Conservation (phyloP, 2,329 filamentous ascomycete species). For the Monosporascus ibericus region DNA sequence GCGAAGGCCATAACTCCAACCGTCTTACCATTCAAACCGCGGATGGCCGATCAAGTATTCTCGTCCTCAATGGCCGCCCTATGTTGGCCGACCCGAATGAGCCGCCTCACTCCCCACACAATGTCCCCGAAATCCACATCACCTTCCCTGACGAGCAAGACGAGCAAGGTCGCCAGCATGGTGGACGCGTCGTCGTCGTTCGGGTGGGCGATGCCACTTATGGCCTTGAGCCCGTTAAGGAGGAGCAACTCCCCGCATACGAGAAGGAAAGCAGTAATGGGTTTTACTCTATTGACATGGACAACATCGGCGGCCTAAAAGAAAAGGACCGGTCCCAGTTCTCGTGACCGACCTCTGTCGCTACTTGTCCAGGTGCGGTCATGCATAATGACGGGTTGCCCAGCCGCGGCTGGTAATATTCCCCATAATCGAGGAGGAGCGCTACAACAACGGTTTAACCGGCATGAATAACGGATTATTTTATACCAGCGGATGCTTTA, state of each 20-base stretch:
- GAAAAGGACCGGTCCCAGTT: slow-evolving; percentile 63
- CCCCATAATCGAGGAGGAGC: not conserved
- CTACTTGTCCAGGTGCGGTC: not conserved
- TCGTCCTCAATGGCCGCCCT: slow-evolving; percentile 67
- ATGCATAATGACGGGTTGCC: not conserved
- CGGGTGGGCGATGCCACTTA: slow-evolving; percentile 82
- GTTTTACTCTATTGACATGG: slow-evolving; percentile 92
- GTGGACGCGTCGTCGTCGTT: slow-evolving; percentile 85
- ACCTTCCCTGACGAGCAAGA: slow-evolving; percentile 97
- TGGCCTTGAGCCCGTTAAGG: slow-evolving; percentile 80
- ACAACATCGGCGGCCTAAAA: slow-evolving; percentile 87
- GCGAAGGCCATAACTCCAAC: slow-evolving; percentile 44
- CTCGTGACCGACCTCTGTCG: slow-evolving; percentile 9
- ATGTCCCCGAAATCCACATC: slow-evolving; percentile 92
- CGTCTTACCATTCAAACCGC: slow-evolving; percentile 54
- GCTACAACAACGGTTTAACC: not conserved
- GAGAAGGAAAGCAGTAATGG: slow-evolving; percentile 71
- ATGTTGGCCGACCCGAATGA: slow-evolving; percentile 71
- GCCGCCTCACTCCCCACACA: slow-evolving; percentile 72
- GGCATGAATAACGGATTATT: slow-evolving; percentile 1
- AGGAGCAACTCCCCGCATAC: slow-evolving; percentile 79
- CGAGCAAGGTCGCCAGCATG: slow-evolving; percentile 71
- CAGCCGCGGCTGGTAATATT: not conserved
- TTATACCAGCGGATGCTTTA: not conserved
- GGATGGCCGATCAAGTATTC: slow-evolving; percentile 59